These are phyloP conservation scores for Beverwykella pulmonaria DNA, from an alignment of 495 filamentous ascomycete species.

Conservation along the genomic window DNA sequence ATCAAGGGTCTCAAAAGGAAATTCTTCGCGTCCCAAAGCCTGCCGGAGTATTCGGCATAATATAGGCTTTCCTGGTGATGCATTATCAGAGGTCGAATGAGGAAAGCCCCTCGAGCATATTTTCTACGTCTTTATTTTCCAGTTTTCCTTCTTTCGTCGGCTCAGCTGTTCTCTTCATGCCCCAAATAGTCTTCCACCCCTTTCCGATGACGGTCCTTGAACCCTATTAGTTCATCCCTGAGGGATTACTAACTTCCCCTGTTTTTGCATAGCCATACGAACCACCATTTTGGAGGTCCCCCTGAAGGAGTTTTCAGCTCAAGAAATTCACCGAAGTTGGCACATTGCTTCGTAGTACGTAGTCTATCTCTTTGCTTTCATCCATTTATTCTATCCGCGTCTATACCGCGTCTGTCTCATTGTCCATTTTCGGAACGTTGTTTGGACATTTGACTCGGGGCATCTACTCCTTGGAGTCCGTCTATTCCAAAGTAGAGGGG, in stretches of 20 bases:
- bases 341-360: no score
- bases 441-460: no score
- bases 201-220: neutral
- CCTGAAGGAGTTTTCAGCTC: no score
- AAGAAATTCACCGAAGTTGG: no score
- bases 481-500: neutral
- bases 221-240: neutral
- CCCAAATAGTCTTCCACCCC: neutral
- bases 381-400: no score
- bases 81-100: neutral
- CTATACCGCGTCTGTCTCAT: no score
- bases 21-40: slow-evolving; percentile 61
- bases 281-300: no score
- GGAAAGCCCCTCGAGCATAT: neutral
- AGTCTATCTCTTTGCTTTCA: no score
- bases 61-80: slow-evolving; percentile 50
- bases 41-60: slow-evolving; percentile 58
- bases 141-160: neutral
- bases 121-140: neutral
- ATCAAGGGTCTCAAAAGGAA: slow-evolving; percentile 56
- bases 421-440: no score
- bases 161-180: neutral
- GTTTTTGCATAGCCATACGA: neutral
- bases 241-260: neutral
- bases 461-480: no score